Conservation (phyloP, 2,329 filamentous ascomycete species). For the Exophiala xenobiotica region DNA sequence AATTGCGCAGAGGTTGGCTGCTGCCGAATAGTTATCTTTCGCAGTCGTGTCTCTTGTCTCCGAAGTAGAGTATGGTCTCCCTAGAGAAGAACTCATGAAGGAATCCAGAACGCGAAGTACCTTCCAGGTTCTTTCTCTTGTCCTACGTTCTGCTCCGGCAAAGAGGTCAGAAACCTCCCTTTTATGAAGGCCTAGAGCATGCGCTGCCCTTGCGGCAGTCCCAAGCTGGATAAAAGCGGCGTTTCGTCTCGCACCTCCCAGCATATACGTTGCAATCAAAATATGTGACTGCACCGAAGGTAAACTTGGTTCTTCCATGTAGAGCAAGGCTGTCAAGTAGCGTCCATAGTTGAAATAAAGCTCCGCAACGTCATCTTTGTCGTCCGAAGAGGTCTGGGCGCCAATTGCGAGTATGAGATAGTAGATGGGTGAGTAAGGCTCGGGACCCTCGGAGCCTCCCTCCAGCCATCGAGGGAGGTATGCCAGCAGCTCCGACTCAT, state of each 20-base stretch:
- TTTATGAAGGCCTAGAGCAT: constrained; percentile 52
- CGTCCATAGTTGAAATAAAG: constrained; percentile 39
- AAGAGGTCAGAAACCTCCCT: constrained; percentile 52
- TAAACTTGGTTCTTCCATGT: constrained; percentile 45
- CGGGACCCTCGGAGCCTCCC: constrained; percentile 38
- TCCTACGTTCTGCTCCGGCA: constrained; percentile 39
- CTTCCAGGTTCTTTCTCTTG: constrained; percentile 38
- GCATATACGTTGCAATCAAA: constrained; percentile 41
- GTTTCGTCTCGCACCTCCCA: constrained; percentile 38
- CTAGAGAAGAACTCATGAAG: constrained; percentile 24
- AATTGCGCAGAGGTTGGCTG: constrained; percentile 39
- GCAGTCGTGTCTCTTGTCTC: constrained; percentile 25
- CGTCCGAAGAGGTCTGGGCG: constrained; percentile 37
- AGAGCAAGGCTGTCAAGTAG: constrained; percentile 35
- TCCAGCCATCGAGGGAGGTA: constrained; percentile 35
- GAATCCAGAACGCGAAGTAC: constrained; percentile 24
- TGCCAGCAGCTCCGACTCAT: constrained; percentile 32
- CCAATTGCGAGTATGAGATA: constrained; percentile 52
- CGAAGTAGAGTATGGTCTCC: constrained; percentile 20
- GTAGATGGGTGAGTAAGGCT: constrained; percentile 47
- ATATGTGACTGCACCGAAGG: constrained; percentile 40
- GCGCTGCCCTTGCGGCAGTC: constrained; percentile 44
- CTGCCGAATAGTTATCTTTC: constrained; percentile 31
- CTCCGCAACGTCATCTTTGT: constrained; percentile 37
- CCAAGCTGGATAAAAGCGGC: constrained; percentile 43